A percentile compares a stretch with the other conserved stretches of the same genome.
These are phyloP conservation scores for Cocos nucifera DNA, from an alignment of 176 grass and related monocot species.

Conservation along the genomic window DNA sequence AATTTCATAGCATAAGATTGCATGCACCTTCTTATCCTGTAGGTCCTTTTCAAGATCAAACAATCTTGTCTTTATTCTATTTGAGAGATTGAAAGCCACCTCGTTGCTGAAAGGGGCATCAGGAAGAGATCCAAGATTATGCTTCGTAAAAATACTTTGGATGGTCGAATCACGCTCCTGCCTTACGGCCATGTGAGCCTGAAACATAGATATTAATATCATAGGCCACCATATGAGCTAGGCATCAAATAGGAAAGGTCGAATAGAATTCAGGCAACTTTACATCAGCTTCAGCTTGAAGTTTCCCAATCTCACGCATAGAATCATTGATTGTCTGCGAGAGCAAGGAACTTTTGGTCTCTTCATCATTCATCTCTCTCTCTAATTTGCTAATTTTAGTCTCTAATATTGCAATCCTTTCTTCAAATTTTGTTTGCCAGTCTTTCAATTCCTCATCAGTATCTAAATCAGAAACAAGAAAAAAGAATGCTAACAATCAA, in stretches of 20 bases:
- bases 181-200: slow-evolving; percentile 60
- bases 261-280: slow-evolving; percentile 19
- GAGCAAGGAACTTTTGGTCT: slow-evolving; percentile 26
- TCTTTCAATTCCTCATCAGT: slow-evolving; percentile 89
- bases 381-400: slow-evolving; percentile 74
- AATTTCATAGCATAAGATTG: slow-evolving; percentile 1
- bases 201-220: slow-evolving; percentile 27
- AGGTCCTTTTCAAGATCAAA: slow-evolving; percentile 68
- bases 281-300: slow-evolving; percentile 90
- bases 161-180: slow-evolving; percentile 58
- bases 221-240: no score
- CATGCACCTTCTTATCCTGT: slow-evolving; percentile 73
- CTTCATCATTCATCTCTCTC: slow-evolving; percentile 70
- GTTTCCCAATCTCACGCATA: slow-evolving; percentile 62
- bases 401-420: slow-evolving; percentile 64
- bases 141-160: slow-evolving; percentile 56
- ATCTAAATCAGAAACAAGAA: slow-evolving; percentile 42
- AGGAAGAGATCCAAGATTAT: slow-evolving; percentile 74
- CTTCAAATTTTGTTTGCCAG: slow-evolving; percentile 97
- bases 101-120: slow-evolving; percentile 63
- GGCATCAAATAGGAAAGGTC: background rate
- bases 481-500: background rate
- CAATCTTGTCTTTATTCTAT: slow-evolving; percentile 51
- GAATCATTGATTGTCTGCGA: slow-evolving; percentile 34
- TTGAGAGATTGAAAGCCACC: slow-evolving; percentile 50